Evolutionary conservation across 2,329 filamentous ascomycete species (phyloP), one percentile per base, ranked within the genome.

Genomic region (Colletotrichum chrysophilum): DNA sequence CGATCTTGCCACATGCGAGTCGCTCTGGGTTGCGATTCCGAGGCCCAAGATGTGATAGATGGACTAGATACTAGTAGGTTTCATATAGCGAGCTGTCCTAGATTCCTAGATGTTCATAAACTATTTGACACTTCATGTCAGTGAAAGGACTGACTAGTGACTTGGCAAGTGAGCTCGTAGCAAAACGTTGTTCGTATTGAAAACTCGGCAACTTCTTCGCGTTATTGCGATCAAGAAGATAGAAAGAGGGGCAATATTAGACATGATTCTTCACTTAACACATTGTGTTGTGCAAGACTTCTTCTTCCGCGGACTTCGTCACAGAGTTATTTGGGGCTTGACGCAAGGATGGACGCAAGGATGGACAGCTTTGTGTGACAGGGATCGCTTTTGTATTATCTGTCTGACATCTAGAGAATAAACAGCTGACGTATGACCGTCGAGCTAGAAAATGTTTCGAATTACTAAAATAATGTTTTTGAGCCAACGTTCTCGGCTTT

Each of bases 1-100:
- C 14, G 80, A 81, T 14, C 56, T 85, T 68, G 84, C 81, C 1
- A 81, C 75, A 24, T 82, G 81, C 30, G 74, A 74, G 21, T 67
- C 76, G 14, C 24, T 76, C 4, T 77, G 74, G 76, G 58, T 77
- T 4, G 66, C 70, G 3, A 65, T 77, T 14, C 55, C 66, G 7
- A 71, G 60, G 36, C 26, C 66, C 1, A 77, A 72, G 62, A 67
- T 76, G 3, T 76, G 58, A 61, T 1, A 12, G 21, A 30, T 36
- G 58, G 43, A 4, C 10, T 52, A 10, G 18, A 52, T 4, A 21
- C 10, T 13, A 52, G 43, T 7, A 21, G 43, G 43, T 21, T 52
- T 21, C 2, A 52, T 3, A 52, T 13, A 12, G 18, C 7, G 4
- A 61, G 18, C 18, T 61, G 18, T 10, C 26, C 13, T n/a, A 32